Evolutionary conservation across 2,329 filamentous ascomycete species (phyloP), one percentile per base, ranked within the genome.

Genomic region (Cryphonectria nitschkei): DNA sequence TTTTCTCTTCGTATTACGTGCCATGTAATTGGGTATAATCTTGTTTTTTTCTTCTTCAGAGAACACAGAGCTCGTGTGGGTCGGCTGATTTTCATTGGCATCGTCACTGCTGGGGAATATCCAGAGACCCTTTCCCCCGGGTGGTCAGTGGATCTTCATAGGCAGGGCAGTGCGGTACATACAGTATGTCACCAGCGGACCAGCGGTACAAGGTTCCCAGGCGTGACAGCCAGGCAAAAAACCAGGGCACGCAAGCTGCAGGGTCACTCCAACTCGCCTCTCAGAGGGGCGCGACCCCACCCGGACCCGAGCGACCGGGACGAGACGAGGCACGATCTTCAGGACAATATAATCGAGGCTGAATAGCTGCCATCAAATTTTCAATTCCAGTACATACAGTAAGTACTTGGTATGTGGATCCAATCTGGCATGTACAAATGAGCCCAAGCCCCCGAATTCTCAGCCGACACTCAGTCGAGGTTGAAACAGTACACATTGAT

Each of bases 21-120:
- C 7, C 22, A 2, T 56, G 52, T 56, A 56, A 32, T 29, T 56
- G 52, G 52, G 13, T 6, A 32, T 26, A 56, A 29, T 56, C 52
- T 56, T 56, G 52, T 26, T 56, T 56, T 22, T 2, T 50, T 22
- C 26, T 26, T 26, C 26, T 26, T 46, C 6, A 7, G 11, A 61
- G 58, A 39, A 26, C 14, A 34, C 58, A 39, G 58, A n/a, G 32
- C 34, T 39, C 58, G 58, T 61, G 58, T 37, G 11, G 19, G 22
- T 7, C 39, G 39, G 34, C 34, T 61, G 58, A 61, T 61, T n/a
- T 61, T 61, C 58, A 61, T 61, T 39, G 19, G 58, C 34, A 39
- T 61, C 58, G 58, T n/a, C 58, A 26, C 58, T n/a, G 32, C 11
- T 39, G 16, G 34, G 26, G 34, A 39, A 34, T 26, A 39, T 34